These are phyloP conservation scores for Fomitopsis pulvina DNA, from an alignment of 768 basidiomycete genomes.

Conservation along the genomic window DNA sequence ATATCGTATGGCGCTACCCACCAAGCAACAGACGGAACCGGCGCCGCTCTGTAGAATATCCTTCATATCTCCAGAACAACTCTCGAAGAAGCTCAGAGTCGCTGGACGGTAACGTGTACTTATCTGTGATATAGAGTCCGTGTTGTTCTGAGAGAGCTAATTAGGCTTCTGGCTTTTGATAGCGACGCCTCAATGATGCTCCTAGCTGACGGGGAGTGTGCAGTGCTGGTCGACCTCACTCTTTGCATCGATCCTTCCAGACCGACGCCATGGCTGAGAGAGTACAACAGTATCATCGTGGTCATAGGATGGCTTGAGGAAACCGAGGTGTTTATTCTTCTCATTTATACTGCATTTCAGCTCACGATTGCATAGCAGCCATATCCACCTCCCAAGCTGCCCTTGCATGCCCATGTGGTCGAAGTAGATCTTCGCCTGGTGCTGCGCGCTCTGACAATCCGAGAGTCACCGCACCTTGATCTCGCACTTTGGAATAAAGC, in stretches of 20 bases:
- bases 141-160: no score
- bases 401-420: slow-evolving; percentile 10
- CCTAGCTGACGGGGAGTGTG: slow-evolving; percentile 43
- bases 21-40: slow-evolving; percentile 10
- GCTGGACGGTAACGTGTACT: slow-evolving; percentile 41
- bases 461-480: slow-evolving; percentile 41
- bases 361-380: slow-evolving; percentile 1
- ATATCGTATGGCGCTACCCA: not conserved
- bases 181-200: slow-evolving; percentile 37
- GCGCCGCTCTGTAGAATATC: slow-evolving; percentile 33
- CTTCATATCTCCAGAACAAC: slow-evolving; percentile 30
- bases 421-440: slow-evolving; percentile 39
- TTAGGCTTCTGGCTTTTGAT: slow-evolving; percentile 58
- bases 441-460: slow-evolving; percentile 47
- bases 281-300: slow-evolving; percentile 45
- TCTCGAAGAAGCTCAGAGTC: slow-evolving; percentile 50
- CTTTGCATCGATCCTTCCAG: slow-evolving; percentile 37
- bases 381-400: slow-evolving; percentile 5
- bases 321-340: slow-evolving; percentile 31
- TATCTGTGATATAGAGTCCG: slow-evolving; percentile 2
- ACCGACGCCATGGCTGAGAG: slow-evolving; percentile 40
- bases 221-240: slow-evolving; percentile 50
- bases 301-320: slow-evolving; percentile 54
- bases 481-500: slow-evolving; percentile 37
- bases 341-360: not conserved